Evolutionary conservation across 306 rosid genomes (phyloP).

Genomic region (Spatholobus suberectus): DNA sequence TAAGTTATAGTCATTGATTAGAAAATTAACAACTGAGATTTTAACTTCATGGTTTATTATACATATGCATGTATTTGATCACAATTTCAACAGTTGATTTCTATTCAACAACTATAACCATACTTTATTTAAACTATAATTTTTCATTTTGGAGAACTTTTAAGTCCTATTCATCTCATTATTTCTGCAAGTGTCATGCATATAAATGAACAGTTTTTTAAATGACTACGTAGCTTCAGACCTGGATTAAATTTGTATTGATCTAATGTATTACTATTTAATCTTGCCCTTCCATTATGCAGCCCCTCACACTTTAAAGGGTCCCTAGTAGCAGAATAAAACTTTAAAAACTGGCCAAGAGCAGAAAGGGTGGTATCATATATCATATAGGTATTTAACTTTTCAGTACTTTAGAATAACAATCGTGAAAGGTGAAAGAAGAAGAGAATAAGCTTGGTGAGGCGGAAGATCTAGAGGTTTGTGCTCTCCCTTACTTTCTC

Average conservation of each 20-base stretch:
- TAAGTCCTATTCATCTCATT: background rate
- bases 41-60: background rate
- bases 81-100: background rate
- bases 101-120: background rate
- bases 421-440: constrained; percentile 27
- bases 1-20: background rate
- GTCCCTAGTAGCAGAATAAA: constrained; percentile 38
- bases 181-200: constrained; percentile 9
- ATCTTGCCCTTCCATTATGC: constrained; percentile 29
- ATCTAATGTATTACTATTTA: background rate
- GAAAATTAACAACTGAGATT: background rate
- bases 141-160: background rate
- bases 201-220: background rate
- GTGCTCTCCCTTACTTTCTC: constrained; percentile 33
- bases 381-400: constrained; percentile 21
- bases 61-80: background rate
- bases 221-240: background rate
- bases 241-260: background rate
- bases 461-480: constrained; percentile 47
- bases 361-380: constrained; percentile 33
- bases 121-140: background rate
- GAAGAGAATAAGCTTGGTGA: constrained; percentile 32
- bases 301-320: constrained; percentile 41
- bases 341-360: constrained; percentile 43
- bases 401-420: constrained; percentile 39